phyloP scores from a whole-genome alignment of 805 yeast species.

The Wickerhamiella alocasiicola region DNA sequence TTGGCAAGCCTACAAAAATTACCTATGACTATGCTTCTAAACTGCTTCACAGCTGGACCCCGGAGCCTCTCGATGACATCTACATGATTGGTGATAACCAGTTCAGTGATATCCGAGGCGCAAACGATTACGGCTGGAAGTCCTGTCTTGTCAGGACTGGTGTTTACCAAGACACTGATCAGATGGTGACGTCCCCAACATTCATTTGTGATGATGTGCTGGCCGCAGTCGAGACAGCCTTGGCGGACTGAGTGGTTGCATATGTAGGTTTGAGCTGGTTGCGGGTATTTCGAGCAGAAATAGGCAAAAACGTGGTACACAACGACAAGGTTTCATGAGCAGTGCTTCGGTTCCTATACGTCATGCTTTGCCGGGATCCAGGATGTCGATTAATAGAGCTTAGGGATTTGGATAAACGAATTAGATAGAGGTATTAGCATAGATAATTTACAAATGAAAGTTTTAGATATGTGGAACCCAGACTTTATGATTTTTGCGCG shows the following conservation, averaged over 20 bases:
- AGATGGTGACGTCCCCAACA: conserved; percentile 35
- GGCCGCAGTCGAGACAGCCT: conserved; percentile 34
- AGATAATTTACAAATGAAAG: too few species aligned
- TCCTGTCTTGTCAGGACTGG: conserved; percentile 79
- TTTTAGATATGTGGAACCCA: too few species aligned
- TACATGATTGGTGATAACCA: conserved; percentile 98
- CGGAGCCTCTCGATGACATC: conserved; percentile 35
- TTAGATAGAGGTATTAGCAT: too few species aligned
- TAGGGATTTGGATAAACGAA: too few species aligned
- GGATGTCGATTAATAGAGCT: too few species aligned
- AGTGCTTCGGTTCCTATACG: too few species aligned
- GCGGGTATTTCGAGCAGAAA: too few species aligned
- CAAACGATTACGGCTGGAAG: conserved; percentile 78
- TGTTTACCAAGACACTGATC: conserved; percentile 51
- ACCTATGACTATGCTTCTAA: conserved; percentile 76
- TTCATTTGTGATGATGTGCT: conserved; percentile 39
- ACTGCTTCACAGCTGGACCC: conserved; percentile 56
- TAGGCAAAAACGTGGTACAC: too few species aligned
- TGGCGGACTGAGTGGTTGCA: conserved; percentile 13
- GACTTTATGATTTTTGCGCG: too few species aligned
- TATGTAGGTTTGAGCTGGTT: background rate
- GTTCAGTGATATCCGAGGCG: conserved; percentile 83
- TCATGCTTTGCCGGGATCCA: too few species aligned
- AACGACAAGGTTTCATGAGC: too few species aligned
- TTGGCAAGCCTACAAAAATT: conserved; percentile 82